Evolutionary conservation across 768 basidiomycete genomes (phyloP), one percentile per base, ranked within the genome.

Genomic region (Rubroboletus pulcherrimus): DNA sequence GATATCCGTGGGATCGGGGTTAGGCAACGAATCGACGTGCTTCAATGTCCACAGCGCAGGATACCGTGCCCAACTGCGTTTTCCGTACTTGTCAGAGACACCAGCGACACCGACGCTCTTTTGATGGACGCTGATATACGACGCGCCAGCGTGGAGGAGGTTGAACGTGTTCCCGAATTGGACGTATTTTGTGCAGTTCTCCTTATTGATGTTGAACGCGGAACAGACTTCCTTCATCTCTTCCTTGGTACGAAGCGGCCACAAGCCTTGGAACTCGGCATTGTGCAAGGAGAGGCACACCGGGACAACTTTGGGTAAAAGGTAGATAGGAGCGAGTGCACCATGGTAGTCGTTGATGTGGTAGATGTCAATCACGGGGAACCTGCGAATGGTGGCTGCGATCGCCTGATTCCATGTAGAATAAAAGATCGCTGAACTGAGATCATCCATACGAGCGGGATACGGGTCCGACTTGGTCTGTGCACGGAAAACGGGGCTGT

Each of bases 161-260:
- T 97, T 97, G 78, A 97, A 97, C 10, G 94, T 97, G 78, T 97
- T 97, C 58, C 94, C 94, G 71, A 97, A 97, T 73, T 97, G 94
- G 42, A 97, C 92, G 67, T 97, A 97, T 80, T 95, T 95, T 50
- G 88, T 91, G 77, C 94, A 97, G 66, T 92, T 81, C 66, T 95
- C 93, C 73, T 96, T 96, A 78, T 89, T 89, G 71, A 97, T 91
- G 73, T 96, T 96, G 81, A 97, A 97, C 4, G 94, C 94, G 4
- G 94, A 95, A 70, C 94, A 97, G 45, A 97, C 94, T 71, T 97
- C 94, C 76, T 93, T 95, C 93, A 95, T 94, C 71, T 97, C 94
- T 67, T 95, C 93, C 77, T 96, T 96, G 37, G 94, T 97, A 44
- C 94, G 88, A 26, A 97, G 81, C 7, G 94, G 91, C 94, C 94